Conservation (phyloP, 495 filamentous ascomycete genomes). For the Penicillium pancosmium region DNA sequence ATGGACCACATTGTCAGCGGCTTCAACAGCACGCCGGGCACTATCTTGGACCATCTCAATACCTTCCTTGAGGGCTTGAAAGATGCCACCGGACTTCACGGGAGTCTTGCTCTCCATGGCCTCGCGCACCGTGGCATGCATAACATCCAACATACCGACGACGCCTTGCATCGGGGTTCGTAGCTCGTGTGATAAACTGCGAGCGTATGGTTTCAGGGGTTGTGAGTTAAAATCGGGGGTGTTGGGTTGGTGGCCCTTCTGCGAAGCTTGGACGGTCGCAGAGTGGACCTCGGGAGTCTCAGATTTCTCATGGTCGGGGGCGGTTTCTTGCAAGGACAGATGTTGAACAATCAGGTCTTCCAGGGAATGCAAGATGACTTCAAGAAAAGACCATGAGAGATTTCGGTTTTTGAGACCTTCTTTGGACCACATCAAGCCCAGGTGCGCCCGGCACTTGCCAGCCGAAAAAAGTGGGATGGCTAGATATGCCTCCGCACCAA, state of each 20-base stretch:
- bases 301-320: constrained; percentile 9
- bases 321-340: constrained; percentile 33
- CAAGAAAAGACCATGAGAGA: constrained; percentile 70
- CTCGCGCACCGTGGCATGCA: constrained; percentile 78
- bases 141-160: constrained; percentile 83
- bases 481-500: constrained; percentile 69
- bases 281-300: constrained; percentile 14
- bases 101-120: constrained; percentile 60
- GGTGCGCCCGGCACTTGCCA: constrained; percentile 71
- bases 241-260: constrained; percentile 23
- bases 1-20: constrained; percentile 83
- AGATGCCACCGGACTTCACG: constrained; percentile 53
- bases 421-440: constrained; percentile 74
- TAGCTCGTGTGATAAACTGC: constrained; percentile 78
- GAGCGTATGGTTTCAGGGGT: constrained; percentile 76
- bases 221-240: constrained; percentile 51
- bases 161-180: constrained; percentile 86
- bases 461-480: constrained; percentile 72
- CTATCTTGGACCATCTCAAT: constrained; percentile 84
- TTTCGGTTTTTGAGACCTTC: constrained; percentile 59
- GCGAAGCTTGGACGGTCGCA: constrained; percentile 41
- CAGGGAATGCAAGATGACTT: constrained; percentile 74
- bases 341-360: constrained; percentile 70
- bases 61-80: constrained; percentile 67
- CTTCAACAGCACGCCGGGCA: constrained; percentile 76